Base-by-base conservation (phyloP, 352 stramenopile species). In the Pythium utonaiense region DNA sequence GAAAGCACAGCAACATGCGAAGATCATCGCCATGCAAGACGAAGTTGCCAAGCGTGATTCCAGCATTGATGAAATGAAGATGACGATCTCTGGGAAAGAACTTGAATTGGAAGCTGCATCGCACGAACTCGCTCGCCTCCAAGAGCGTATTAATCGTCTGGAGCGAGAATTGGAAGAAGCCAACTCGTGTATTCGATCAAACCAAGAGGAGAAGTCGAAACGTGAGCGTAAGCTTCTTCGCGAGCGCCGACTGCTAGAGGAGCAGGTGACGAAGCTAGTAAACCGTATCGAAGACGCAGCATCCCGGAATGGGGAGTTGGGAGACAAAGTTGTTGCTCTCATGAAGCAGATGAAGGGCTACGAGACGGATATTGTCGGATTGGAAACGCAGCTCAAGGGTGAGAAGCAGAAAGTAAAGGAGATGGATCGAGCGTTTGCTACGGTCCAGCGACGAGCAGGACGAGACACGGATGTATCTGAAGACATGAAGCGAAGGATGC, bases 381-480 rank as follows among this genome's bases (percentile, higher is more conserved):
- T 89, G 45, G 78, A 68, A 38, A 74, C 76, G 21, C 78, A 88
- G 54, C 66, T 89, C n/a, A 88, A 86, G 33, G 69, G 70, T n/a
- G 80, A 86, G 56, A 86, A 82, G 60, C 63, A 77, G 2, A 80
- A 83, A 34, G 66, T 81, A 57, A 57, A 41, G 16, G 62, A 89
- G 52, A 70, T 79, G 7, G 52, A 73, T 14, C 49, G 52, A 14
- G 57, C 57, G 2, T 42, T 66, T 21, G 21, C 42, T 12, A 72
- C 27, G 0, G 53, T 72, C 28, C 65, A 63, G 41, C 57, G 48
- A n/a, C 50, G 25, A 36, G 64, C 55, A 0, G 50, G 30, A 14
- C 51, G 59, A 61, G 63, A 73, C 24, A 47, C 25, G 17, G 57
- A 64, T 10, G 66, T 53, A 3, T 58, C 52, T 24, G 57, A 75